Evolutionary conservation across 148 eudicot species (phyloP).

Genomic region (Rhododendron mucronatum): DNA sequence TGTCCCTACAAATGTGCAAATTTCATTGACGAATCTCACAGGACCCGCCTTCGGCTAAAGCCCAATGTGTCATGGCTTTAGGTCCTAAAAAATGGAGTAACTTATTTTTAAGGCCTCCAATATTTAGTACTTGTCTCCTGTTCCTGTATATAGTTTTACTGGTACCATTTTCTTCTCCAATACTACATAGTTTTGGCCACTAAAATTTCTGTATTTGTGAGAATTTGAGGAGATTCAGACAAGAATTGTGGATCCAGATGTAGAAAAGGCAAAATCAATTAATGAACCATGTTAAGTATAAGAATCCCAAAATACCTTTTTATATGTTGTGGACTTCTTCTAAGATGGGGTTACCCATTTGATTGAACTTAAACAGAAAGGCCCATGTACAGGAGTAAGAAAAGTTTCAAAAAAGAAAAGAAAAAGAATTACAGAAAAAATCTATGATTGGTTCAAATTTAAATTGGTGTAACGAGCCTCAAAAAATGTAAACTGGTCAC

Average conservation of each 20-base stretch:
- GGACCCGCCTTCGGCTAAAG: too few species aligned
- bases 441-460: background rate
- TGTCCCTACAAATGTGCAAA: background rate
- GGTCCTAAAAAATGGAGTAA: too few species aligned
- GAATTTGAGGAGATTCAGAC: background rate
- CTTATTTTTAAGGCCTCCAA: too few species aligned
- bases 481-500: background rate
- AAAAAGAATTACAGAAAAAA: background rate
- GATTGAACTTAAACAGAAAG: background rate
- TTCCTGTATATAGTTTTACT: too few species aligned
- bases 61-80: too few species aligned
- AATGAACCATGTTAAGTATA: background rate
- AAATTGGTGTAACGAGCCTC: background rate
- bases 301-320: background rate
- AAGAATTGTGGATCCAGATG: background rate
- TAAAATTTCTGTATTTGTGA: background rate
- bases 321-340: background rate
- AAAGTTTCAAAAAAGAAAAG: background rate
- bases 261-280: background rate
- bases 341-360: background rate
- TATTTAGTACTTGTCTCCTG: too few species aligned
- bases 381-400: background rate
- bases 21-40: too few species aligned
- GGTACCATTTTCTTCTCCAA: background rate
- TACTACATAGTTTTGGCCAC: background rate